phyloP scores from a whole-genome alignment of 2,329 filamentous ascomycete species.

The Neopestalotiopsis rosae region DNA sequence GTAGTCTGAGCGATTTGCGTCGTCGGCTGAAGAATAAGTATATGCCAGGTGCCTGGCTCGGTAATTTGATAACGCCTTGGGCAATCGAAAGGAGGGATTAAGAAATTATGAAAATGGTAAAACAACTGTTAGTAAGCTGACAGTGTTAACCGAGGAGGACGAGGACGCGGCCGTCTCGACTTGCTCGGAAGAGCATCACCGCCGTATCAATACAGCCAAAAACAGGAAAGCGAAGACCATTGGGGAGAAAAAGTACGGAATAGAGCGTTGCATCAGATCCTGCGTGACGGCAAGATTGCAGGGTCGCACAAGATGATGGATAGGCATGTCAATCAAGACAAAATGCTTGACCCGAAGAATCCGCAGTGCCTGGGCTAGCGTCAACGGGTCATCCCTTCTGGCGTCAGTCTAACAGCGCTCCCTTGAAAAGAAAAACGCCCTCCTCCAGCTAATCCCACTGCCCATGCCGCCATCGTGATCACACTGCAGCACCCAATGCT shows the following conservation, averaged over 20 bases:
- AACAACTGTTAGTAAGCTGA: not conserved
- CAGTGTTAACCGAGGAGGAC: not conserved
- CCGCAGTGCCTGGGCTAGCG: constrained; percentile 12
- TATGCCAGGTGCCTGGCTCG: not conserved
- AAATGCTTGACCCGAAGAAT: not conserved
- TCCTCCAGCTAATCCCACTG: constrained; percentile 13
- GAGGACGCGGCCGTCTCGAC: not conserved
- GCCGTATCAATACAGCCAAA: not conserved
- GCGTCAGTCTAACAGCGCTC: constrained; percentile 7
- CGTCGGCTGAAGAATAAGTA: not conserved
- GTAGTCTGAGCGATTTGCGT: not conserved
- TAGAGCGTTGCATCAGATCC: not conserved
- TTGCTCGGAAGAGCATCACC: not conserved
- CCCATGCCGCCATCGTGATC: not conserved
- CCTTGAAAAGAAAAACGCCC: not conserved
- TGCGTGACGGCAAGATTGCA: constrained; percentile 1
- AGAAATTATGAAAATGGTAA: too few relatives aligned
- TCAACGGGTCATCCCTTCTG: constrained; percentile 15
- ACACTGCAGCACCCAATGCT: not conserved
- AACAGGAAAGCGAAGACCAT: not conserved
- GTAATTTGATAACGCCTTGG: not conserved
- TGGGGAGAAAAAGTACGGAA: not conserved
- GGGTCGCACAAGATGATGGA: constrained; percentile 3
- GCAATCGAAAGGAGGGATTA: not conserved
- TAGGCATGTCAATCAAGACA: not conserved